A percentile compares a stretch with the other conserved stretches of the same genome.
Conservation (phyloP, 352 stramenopile genomes). For the Pythium periplocum region DNA sequence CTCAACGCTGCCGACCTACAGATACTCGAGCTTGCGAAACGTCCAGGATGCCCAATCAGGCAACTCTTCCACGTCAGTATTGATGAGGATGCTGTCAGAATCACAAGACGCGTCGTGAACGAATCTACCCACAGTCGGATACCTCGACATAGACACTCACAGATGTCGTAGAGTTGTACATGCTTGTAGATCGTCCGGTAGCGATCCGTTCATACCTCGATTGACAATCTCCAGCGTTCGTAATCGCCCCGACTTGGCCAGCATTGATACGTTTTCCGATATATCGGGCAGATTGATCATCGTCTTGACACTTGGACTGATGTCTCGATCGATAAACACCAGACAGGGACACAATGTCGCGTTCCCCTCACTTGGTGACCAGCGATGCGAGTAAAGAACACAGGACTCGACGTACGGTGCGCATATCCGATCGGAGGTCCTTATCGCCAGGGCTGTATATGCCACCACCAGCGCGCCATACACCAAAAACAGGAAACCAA, state of each 20-base stretch:
- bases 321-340: neutral
- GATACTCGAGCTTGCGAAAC: slow-evolving; percentile 28
- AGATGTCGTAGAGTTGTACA: neutral
- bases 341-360: neutral
- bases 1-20: slow-evolving; percentile 17
- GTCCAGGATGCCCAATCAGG: slow-evolving; percentile 18
- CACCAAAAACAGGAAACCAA: slow-evolving; percentile 21
- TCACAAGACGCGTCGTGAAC: no score
- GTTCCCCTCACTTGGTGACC: neutral
- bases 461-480: slow-evolving; percentile 11
- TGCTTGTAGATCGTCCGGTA: neutral
- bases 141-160: slow-evolving; percentile 4
- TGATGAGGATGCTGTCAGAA: slow-evolving; percentile 11
- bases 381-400: neutral
- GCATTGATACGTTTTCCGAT: neutral
- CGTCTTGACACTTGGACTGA: neutral
- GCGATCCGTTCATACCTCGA: neutral
- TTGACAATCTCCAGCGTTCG: neutral
- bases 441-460: neutral
- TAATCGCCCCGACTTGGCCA: neutral
- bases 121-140: no score
- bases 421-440: neutral
- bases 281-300: neutral
- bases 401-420: neutral
- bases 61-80: slow-evolving; percentile 21